A percentile compares a stretch with the other conserved stretches of the same genome.
These are phyloP conservation scores for Lentinula boryana DNA, from an alignment of 768 basidiomycete genomes.

Conservation along the genomic window DNA sequence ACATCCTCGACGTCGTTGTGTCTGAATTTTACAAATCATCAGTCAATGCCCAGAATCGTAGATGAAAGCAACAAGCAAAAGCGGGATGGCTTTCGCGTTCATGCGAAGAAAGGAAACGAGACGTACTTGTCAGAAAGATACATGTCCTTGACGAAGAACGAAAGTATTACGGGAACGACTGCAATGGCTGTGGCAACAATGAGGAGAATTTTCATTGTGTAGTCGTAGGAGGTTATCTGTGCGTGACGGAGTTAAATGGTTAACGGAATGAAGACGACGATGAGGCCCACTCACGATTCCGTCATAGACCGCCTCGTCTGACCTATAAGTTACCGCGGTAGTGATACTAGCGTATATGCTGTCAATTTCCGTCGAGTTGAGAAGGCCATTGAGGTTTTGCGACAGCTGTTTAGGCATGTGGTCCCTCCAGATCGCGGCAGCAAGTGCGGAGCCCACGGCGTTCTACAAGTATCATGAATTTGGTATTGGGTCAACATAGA, in stretches of 20 bases:
- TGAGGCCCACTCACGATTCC: conserved; percentile 23
- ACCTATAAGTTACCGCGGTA: conserved; percentile 27
- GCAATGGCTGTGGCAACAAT: conserved; percentile 32
- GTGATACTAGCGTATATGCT: conserved; percentile 39
- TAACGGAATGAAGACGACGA: background rate
- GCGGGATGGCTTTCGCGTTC: too few species aligned
- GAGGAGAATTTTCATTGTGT: conserved; percentile 34
- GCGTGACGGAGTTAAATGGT: background rate
- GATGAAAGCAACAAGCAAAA: too few species aligned
- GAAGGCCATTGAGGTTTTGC: conserved; percentile 31
- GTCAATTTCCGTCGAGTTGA: conserved; percentile 21
- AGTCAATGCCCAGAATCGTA: background rate
- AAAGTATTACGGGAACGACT: conserved; percentile 40
- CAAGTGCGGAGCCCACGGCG: conserved; percentile 12
- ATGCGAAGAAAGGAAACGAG: background rate
- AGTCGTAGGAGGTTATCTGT: conserved; percentile 20
- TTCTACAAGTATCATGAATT: background rate
- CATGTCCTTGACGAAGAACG: conserved; percentile 41
- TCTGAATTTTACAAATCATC: background rate
- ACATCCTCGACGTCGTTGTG: conserved; percentile 4
- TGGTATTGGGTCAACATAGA: background rate
- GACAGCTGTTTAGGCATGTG: conserved; percentile 44
- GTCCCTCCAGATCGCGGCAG: conserved; percentile 39
- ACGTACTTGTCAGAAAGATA: conserved; percentile 42
- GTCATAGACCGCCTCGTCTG: conserved; percentile 37